phyloP scores from a whole-genome alignment of 202 grass and related monocot species.

The Brachypodium distachyon region DNA sequence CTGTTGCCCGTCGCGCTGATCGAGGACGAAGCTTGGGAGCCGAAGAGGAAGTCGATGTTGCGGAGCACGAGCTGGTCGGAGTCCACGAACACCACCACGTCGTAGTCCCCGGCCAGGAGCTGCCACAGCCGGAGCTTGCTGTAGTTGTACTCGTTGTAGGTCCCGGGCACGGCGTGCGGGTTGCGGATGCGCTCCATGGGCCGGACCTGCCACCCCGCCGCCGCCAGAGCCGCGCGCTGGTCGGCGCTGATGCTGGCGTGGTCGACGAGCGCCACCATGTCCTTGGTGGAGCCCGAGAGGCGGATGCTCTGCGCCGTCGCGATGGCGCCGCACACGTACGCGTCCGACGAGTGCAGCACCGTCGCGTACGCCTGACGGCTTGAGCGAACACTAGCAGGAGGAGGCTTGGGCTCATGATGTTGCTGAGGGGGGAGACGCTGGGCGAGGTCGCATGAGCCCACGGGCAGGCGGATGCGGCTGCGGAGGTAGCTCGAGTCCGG shows the following conservation, averaged over 20 bases:
- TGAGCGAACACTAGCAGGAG: not conserved
- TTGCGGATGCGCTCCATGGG: constrained; percentile 60
- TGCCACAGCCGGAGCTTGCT: constrained; percentile 96
- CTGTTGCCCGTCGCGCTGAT: constrained; percentile 61
- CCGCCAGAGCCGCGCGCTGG: constrained; percentile 39
- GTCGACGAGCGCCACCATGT: constrained; percentile 73
- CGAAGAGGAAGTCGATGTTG: constrained; percentile 65
- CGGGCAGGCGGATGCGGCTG: constrained; percentile 41
- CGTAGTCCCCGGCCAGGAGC: constrained; percentile 81
- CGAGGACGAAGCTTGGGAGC: no score
- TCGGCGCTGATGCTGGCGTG: constrained; percentile 19
- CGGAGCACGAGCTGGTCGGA: constrained; percentile 71
- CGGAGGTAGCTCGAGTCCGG: constrained; percentile 31
- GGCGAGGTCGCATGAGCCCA: constrained; percentile 64
- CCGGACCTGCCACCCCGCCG: constrained; percentile 58
- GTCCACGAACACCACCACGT: constrained; percentile 67
- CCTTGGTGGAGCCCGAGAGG: constrained; percentile 41
- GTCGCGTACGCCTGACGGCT: constrained; percentile 49
- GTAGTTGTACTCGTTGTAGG: constrained; percentile 94
- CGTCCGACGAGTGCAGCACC: constrained; percentile 61
- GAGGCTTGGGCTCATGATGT: not conserved
- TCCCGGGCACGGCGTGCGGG: constrained; percentile 38
- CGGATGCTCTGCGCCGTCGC: constrained; percentile 70
- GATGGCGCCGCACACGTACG: constrained; percentile 78
- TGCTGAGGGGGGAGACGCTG: not conserved